Conservation (phyloP, 805 yeast species). For the Blastobotrys robertii region DNA sequence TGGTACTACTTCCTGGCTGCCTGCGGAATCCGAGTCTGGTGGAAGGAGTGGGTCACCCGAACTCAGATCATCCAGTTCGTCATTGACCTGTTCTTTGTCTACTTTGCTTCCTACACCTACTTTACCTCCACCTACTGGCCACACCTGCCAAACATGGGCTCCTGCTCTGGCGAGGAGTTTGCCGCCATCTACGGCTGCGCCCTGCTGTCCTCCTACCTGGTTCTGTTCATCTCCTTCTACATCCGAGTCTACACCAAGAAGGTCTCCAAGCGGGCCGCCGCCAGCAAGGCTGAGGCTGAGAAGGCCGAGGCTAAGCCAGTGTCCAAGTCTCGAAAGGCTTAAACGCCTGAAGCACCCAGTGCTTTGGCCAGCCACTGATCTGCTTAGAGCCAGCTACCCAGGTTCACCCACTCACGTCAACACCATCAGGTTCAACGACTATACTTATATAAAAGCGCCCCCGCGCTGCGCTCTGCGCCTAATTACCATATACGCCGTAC, state of each 20-base stretch:
- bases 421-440: too few relatives aligned
- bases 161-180: slow-evolving; percentile 83
- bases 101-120: slow-evolving; percentile 88
- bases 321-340: background rate
- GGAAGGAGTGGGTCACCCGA: slow-evolving; percentile 99
- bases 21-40: slow-evolving; percentile 92
- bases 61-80: slow-evolving; percentile 91
- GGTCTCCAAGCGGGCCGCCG: background rate
- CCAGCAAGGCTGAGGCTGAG: background rate
- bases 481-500: too few relatives aligned
- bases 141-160: slow-evolving; percentile 65
- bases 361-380: too few relatives aligned
- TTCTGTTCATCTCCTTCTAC: slow-evolving; percentile 88
- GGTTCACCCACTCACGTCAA: too few relatives aligned
- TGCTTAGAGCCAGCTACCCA: too few relatives aligned
- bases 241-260: slow-evolving; percentile 60
- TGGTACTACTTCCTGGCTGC: slow-evolving; percentile 93
- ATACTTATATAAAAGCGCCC: too few relatives aligned
- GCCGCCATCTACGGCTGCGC: slow-evolving; percentile 91
- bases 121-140: slow-evolving; percentile 64
- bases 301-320: background rate
- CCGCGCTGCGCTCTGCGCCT: too few relatives aligned
- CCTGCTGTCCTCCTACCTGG: slow-evolving; percentile 78
- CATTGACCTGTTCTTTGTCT: slow-evolving; percentile 81
- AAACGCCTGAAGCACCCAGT: background rate